A percentile compares a stretch with the other conserved stretches of the same genome.
Conservation (phyloP, 495 filamentous ascomycete genomes). For the Hyaloscypha finlandica region DNA sequence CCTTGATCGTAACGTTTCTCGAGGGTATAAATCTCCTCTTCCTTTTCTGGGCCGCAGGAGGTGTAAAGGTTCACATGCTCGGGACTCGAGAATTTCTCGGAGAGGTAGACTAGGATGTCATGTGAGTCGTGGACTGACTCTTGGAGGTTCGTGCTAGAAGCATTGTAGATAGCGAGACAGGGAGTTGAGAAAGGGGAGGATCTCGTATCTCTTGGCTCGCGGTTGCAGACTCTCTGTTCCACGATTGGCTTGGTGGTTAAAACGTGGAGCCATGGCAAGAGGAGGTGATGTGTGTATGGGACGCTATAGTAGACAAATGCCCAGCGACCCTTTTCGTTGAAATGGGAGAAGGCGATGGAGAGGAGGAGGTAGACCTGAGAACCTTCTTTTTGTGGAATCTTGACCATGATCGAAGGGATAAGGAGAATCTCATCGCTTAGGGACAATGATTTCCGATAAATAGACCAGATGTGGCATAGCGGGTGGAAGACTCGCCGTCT, state of each 20-base stretch:
- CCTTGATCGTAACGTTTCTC: slow-evolving; percentile 17
- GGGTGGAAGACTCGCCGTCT: slow-evolving; percentile 1
- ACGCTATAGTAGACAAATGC: slow-evolving; percentile 16
- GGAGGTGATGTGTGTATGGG: slow-evolving; percentile 15
- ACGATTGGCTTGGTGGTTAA: slow-evolving; percentile 12
- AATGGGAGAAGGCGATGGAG: slow-evolving; percentile 16
- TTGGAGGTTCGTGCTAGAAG: slow-evolving; percentile 7
- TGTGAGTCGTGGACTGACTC: slow-evolving; percentile 22
- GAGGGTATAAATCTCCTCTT: slow-evolving; percentile 12
- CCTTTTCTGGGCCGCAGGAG: slow-evolving; percentile 16
- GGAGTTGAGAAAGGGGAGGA: slow-evolving; percentile 19
- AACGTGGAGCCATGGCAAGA: slow-evolving; percentile 17
- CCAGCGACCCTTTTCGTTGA: slow-evolving; percentile 23
- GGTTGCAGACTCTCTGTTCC: background rate
- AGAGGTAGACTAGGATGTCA: slow-evolving; percentile 20
- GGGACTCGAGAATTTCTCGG: slow-evolving; percentile 13
- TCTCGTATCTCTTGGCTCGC: slow-evolving; percentile 3
- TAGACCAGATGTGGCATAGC: background rate
- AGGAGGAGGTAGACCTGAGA: slow-evolving; percentile 16
- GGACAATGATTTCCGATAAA: background rate
- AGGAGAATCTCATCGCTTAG: too few species aligned
- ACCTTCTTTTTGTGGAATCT: background rate
- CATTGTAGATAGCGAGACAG: slow-evolving; percentile 17
- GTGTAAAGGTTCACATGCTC: slow-evolving; percentile 19
- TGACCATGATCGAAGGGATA: background rate